phyloP scores from a whole-genome alignment of 108 stramenopile species.

The Nitzschia putrida region DNA sequence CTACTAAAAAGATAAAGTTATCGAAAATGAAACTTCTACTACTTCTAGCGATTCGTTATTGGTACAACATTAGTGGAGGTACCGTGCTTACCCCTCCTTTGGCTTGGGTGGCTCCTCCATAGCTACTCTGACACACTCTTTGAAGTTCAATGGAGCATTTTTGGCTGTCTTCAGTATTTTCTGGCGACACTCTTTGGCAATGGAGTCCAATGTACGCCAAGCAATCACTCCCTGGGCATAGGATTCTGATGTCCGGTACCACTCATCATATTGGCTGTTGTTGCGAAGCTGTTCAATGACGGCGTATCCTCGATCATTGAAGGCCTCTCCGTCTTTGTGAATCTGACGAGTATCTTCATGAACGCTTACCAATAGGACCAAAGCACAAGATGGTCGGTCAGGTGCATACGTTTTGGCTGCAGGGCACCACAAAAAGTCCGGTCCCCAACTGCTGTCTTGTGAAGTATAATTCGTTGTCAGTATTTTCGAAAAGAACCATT shows the following conservation, averaged over 20 bases:
- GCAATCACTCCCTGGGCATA: constrained; percentile 22
- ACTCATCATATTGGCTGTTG: constrained; percentile 5
- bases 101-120: too few relatives aligned
- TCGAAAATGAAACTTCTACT: too few relatives aligned
- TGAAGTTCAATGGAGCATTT: neutral
- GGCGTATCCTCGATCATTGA: constrained; percentile 9
- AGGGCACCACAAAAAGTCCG: constrained; percentile 24
- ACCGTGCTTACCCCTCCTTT: too few relatives aligned
- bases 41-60: too few relatives aligned
- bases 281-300: constrained; percentile 1
- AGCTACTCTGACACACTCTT: neutral
- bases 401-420: constrained; percentile 9
- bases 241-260: constrained; percentile 1
- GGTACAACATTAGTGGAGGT: too few relatives aligned
- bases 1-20: too few relatives aligned
- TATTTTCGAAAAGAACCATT: constrained; percentile 26
- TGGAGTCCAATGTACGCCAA: constrained; percentile 9
- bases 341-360: constrained; percentile 21
- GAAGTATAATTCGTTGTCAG: constrained; percentile 8
- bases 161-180: neutral
- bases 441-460: constrained; percentile 25
- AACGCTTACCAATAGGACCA: constrained; percentile 16
- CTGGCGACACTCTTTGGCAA: constrained; percentile 8
- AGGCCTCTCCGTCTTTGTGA: constrained; percentile 14
- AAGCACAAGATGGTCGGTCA: constrained; percentile 2